Percentiles rank a stretch among this genome's conserved stretches.
These are phyloP conservation scores for Microbotryum lychnidis-dioicae DNA, from an alignment of 1,284 basidiomycete species.

Conservation along the genomic window DNA sequence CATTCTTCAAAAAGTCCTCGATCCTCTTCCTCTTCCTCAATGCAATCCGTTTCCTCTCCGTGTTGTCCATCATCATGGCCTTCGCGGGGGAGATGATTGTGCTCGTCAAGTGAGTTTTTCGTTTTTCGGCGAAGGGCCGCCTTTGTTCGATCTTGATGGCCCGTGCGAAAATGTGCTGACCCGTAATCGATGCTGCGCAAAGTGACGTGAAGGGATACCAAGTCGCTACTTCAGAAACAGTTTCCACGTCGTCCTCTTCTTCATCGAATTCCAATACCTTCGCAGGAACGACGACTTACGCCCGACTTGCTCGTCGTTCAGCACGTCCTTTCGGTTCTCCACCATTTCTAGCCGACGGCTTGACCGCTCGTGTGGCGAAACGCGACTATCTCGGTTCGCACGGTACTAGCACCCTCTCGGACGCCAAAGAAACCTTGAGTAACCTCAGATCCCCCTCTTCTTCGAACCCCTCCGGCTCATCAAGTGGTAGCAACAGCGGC, in stretches of 20 bases:
- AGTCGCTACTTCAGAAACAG: not conserved
- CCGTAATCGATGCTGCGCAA: constrained; percentile 1
- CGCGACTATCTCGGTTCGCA: not conserved
- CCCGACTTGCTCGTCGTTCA: constrained; percentile 1
- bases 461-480: not conserved
- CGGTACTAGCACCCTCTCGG: not conserved
- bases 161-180: not conserved
- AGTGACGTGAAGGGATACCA: constrained; percentile 10
- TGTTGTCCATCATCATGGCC: constrained; percentile 60
- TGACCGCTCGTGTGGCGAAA: not conserved
- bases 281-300: not conserved
- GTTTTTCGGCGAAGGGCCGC: not conserved
- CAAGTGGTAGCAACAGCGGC: no score
- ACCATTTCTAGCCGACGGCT: not conserved
- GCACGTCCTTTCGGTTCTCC: not conserved
- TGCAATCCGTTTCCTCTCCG: constrained; percentile 61
- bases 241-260: not conserved
- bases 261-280: not conserved
- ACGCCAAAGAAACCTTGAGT: constrained; percentile 5
- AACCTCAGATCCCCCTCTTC: not conserved
- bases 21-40: constrained; percentile 67
- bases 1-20: constrained; percentile 16
- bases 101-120: constrained; percentile 52
- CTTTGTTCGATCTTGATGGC: no score
- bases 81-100: constrained; percentile 69